phyloP scores from a whole-genome alignment of 257 asterid genomes.

The Linderniella brevidens region DNA sequence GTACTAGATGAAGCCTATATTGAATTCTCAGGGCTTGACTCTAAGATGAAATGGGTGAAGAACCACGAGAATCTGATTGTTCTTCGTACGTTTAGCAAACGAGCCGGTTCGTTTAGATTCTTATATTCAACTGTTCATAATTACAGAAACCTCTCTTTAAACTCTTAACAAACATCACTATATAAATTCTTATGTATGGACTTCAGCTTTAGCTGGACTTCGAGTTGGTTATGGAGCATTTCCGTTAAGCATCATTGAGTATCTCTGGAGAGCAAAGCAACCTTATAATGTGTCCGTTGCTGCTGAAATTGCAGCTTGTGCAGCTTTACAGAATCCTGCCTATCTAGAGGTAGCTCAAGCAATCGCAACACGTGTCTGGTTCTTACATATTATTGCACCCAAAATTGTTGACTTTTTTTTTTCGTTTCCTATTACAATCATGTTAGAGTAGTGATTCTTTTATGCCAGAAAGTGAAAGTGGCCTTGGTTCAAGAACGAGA shows the following conservation, averaged over 20 bases:
- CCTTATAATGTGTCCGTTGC: slow-evolving; percentile 97
- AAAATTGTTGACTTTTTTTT: not conserved
- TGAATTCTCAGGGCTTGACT: slow-evolving; percentile 74
- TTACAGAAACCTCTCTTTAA: not conserved
- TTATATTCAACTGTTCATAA: not conserved
- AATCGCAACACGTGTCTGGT: too few species aligned
- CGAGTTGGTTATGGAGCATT: slow-evolving; percentile 94
- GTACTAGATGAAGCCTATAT: slow-evolving; percentile 95
- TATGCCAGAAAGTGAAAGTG: slow-evolving; percentile 67
- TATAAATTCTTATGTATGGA: slow-evolving; percentile 7
- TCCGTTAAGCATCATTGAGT: slow-evolving; percentile 79
- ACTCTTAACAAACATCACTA: not conserved
- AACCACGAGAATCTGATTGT: slow-evolving; percentile 85
- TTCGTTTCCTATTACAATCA: not conserved
- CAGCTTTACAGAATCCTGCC: slow-evolving; percentile 61
- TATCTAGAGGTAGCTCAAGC: slow-evolving; percentile 62
- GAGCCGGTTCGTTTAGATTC: slow-evolving; percentile 52
- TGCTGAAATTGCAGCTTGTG: slow-evolving; percentile 95
- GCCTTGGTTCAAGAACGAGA: slow-evolving; percentile 83
- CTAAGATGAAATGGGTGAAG: slow-evolving; percentile 97
- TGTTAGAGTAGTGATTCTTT: too few species aligned
- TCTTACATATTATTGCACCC: too few species aligned
- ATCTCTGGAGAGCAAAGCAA: slow-evolving; percentile 95
- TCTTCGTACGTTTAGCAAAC: slow-evolving; percentile 92
- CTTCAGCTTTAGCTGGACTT: slow-evolving; percentile 86